These are phyloP conservation scores for Bacidia gigantensis DNA, from an alignment of 495 filamentous ascomycete species.

Conservation along the genomic window DNA sequence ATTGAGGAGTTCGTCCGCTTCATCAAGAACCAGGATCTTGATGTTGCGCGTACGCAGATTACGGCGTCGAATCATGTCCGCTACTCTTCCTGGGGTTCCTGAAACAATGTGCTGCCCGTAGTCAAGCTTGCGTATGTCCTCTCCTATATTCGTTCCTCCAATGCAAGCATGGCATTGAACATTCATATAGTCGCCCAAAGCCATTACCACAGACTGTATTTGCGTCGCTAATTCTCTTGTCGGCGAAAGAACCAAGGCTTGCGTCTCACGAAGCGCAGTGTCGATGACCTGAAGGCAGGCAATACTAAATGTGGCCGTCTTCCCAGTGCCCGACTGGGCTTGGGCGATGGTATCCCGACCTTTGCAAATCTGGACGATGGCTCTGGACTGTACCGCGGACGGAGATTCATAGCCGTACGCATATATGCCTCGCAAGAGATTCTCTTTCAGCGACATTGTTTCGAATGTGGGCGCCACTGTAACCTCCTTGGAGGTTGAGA, in stretches of 20 bases:
- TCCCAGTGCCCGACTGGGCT: slow-evolving; percentile 98
- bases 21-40: slow-evolving; percentile 98
- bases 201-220: slow-evolving; percentile 95
- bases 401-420: slow-evolving; percentile 97
- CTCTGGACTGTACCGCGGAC: slow-evolving; percentile 90
- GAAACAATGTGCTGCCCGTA: slow-evolving; percentile 96
- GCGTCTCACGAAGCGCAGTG: slow-evolving; percentile 68
- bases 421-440: slow-evolving; percentile 92
- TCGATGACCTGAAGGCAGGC: slow-evolving; percentile 92
- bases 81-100: slow-evolving; percentile 88
- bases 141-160: slow-evolving; percentile 91
- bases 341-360: slow-evolving; percentile 97
- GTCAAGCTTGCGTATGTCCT: slow-evolving; percentile 93
- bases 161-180: slow-evolving; percentile 98
- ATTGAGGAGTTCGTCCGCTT: slow-evolving; percentile 86
- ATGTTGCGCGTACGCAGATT: slow-evolving; percentile 86
- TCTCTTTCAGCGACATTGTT: slow-evolving; percentile 85
- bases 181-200: slow-evolving; percentile 98
- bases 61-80: slow-evolving; percentile 97
- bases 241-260: slow-evolving; percentile 92
- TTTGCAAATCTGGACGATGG: slow-evolving; percentile 98
- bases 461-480: slow-evolving; percentile 64
- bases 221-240: slow-evolving; percentile 96
- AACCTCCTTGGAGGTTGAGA: slow-evolving; percentile 94
- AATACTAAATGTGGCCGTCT: slow-evolving; percentile 98